phyloP scores from a whole-genome alignment of 495 filamentous ascomycete genomes.

The Lasiosphaeria miniovina region DNA sequence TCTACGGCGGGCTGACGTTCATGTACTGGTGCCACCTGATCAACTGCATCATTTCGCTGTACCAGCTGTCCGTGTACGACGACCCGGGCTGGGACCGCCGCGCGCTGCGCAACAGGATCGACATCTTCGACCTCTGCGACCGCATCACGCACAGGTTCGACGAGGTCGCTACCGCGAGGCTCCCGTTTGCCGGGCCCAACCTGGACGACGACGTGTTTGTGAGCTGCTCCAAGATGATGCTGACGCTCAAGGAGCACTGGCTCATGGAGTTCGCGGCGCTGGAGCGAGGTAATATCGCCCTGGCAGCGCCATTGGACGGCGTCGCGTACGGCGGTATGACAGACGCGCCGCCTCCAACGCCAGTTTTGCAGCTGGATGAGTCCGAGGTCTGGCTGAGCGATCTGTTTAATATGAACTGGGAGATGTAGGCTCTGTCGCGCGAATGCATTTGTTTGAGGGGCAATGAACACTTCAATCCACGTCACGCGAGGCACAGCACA shows the following conservation, averaged over 20 bases:
- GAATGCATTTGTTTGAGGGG: not conserved
- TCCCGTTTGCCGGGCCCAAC: constrained; percentile 8
- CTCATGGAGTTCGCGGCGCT: constrained; percentile 7
- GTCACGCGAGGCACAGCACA: not conserved
- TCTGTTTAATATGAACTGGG: constrained; percentile 29
- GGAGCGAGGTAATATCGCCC: constrained; percentile 8
- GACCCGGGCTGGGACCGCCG: constrained; percentile 38
- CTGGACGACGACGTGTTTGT: constrained; percentile 22
- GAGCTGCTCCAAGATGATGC: constrained; percentile 19
- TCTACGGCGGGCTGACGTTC: constrained; percentile 30
- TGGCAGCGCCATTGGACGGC: not conserved
- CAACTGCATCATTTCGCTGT: constrained; percentile 27
- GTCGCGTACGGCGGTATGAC: not conserved
- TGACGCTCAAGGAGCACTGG: constrained; percentile 19
- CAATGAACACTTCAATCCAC: not conserved
- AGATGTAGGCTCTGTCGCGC: constrained; percentile 1
- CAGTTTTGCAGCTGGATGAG: constrained; percentile 18
- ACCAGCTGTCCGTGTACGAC: constrained; percentile 29
- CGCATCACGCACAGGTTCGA: constrained; percentile 23
- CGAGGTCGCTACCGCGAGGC: constrained; percentile 14
- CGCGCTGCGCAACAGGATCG: constrained; percentile 25
- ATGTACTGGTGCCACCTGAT: constrained; percentile 29
- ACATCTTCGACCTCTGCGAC: constrained; percentile 32
- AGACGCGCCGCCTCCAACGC: constrained; percentile 2
- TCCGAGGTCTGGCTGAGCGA: constrained; percentile 25